Conservation (phyloP, 108 stramenopile genomes). For the Skeletonema marinoi region DNA sequence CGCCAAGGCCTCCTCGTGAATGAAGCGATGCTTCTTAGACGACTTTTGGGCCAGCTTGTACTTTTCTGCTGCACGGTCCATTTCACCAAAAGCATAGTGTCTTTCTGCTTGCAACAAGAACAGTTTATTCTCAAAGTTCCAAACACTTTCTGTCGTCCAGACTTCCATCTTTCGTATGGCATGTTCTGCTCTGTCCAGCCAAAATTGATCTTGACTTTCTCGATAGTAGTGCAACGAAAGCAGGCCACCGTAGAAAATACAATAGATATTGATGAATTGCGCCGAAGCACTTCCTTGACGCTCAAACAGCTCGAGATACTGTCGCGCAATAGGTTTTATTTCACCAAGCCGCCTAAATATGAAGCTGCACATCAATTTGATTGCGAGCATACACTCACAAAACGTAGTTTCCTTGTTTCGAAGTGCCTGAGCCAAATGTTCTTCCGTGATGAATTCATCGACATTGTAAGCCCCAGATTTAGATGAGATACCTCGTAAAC, state of each 20-base stretch:
- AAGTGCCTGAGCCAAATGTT: background rate
- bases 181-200: constrained; percentile 4
- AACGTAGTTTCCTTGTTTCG: background rate
- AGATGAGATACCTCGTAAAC: background rate
- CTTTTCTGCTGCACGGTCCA: background rate
- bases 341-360: constrained; percentile 8
- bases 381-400: background rate
- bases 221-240: constrained; percentile 12
- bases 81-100: constrained; percentile 7
- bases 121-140: constrained; percentile 24
- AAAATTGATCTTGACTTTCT: background rate
- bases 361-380: constrained; percentile 11
- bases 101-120: constrained; percentile 10
- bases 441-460: background rate
- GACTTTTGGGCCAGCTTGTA: background rate
- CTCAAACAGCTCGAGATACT: constrained; percentile 7
- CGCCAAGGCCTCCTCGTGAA: background rate
- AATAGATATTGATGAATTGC: constrained; percentile 10
- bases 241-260: constrained; percentile 1
- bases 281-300: background rate
- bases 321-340: background rate
- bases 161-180: constrained; percentile 5
- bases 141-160: background rate
- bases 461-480: background rate
- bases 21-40: background rate